These are phyloP conservation scores for Aureobasidium lini DNA, from an alignment of 2,329 filamentous ascomycete species.

Conservation along the genomic window DNA sequence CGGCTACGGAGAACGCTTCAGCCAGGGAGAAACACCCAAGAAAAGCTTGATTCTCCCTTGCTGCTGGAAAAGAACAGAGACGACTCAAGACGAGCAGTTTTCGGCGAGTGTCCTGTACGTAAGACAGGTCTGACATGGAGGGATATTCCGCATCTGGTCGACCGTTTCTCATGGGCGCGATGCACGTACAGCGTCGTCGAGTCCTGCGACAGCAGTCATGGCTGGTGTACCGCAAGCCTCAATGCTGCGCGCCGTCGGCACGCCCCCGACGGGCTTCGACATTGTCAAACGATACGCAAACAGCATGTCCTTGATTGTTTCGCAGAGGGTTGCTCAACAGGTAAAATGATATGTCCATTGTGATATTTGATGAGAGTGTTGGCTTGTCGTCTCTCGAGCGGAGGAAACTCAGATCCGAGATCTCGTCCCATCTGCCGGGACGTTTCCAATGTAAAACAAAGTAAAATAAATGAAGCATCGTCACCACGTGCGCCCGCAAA, in stretches of 20 bases:
- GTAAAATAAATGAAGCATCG: background rate
- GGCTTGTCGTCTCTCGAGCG: background rate
- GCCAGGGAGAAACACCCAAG: background rate
- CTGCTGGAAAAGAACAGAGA: background rate
- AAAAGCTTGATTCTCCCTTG: background rate
- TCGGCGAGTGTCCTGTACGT: background rate
- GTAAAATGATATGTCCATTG: background rate
- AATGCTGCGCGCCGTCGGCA: background rate
- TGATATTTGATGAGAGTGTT: background rate
- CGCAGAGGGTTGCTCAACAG: background rate
- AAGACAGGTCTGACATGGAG: background rate
- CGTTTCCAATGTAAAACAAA: background rate
- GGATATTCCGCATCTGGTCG: background rate
- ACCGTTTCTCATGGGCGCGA: background rate
- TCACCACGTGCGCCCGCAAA: background rate
- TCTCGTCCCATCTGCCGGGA: slow-evolving; percentile 6
- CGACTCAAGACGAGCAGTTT: background rate
- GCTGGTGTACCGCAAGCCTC: slow-evolving; percentile 1
- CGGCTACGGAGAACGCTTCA: background rate
- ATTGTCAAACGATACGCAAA: background rate
- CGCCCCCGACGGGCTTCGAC: background rate
- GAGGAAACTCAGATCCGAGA: background rate
- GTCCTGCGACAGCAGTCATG: background rate
- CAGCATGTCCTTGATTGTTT: background rate
- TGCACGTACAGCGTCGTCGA: background rate